These are phyloP conservation scores for Penicillium sumatraense DNA, from an alignment of 2,329 filamentous ascomycete genomes.

Conservation along the genomic window DNA sequence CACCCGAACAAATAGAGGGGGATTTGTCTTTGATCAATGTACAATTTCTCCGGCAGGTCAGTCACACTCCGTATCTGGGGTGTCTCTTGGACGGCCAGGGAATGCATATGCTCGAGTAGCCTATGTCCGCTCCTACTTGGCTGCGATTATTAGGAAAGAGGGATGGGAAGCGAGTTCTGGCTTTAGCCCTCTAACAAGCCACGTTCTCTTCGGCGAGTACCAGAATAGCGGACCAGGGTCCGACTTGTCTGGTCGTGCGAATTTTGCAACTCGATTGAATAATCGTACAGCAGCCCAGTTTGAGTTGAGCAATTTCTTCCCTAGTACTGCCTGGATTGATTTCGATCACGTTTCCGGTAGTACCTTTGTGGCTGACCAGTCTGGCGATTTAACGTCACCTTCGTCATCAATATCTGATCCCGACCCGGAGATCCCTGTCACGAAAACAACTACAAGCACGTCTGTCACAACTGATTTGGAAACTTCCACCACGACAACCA, in stretches of 20 bases:
- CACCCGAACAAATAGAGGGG: conserved; percentile 41
- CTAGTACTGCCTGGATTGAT: conserved; percentile 48
- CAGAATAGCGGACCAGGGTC: conserved; percentile 44
- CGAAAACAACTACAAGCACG: conserved; percentile 13
- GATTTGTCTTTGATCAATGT: conserved; percentile 45
- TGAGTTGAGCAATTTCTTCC: conserved; percentile 47
- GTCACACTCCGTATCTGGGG: conserved; percentile 11
- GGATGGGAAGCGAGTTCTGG: conserved; percentile 14
- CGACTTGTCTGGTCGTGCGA: conserved; percentile 34
- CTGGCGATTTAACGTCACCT: conserved; percentile 1
- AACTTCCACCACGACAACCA: conserved; percentile 22
- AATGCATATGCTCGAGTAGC: conserved; percentile 22
- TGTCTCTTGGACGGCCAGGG: conserved; percentile 21
- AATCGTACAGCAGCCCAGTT: conserved; percentile 43
- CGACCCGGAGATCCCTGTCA: not conserved
- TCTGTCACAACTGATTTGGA: conserved; percentile 29
- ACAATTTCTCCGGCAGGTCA: conserved; percentile 35
- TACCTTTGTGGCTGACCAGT: conserved; percentile 40
- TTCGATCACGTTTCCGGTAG: conserved; percentile 43
- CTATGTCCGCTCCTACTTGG: conserved; percentile 19
- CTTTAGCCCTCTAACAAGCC: conserved; percentile 29
- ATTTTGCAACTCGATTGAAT: conserved; percentile 44
- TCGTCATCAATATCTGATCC: not conserved
- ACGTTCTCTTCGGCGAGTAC: conserved; percentile 40
- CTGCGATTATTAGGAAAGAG: conserved; percentile 17